Base-by-base conservation (phyloP, 768 basidiomycete genomes). In the Termitomyces heimii region DNA sequence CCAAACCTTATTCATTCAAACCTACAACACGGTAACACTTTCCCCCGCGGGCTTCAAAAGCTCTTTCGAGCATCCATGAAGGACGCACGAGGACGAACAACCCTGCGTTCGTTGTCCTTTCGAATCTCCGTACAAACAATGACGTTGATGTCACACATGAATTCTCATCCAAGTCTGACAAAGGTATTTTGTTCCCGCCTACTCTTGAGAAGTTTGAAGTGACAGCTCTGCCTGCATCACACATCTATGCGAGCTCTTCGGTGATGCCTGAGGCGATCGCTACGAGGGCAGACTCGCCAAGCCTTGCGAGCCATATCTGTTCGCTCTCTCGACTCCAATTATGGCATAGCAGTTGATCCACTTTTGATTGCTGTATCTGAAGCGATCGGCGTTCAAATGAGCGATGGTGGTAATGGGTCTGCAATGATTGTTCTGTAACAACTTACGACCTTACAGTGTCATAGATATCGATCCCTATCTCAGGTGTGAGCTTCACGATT, bases 351-450 rank as follows among this genome's bases (percentile, higher is more conserved):
- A 47, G 45, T 53, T 4, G 57, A 53, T 16, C 37, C 52, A n/a
- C n/a, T 53, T 14, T 53, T 58, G 37, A 48, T 52, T 9, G 50
- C 57, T 22, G 57, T 53, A 12, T 58, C 45, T 39, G 57, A 53
- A 45, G 51, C 53, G 43, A 45, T 57, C 14, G 57, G 57, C 0
- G 57, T 52, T 18, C 32, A 58, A 31, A 58, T 53, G 52, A 53
- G 57, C 31, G 52, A 58, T 48, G 31, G 57, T 26, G 57, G 52
- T n/a, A 58, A 42, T 43, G 57, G 52, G n/a, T 53, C 57, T 39
- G 51, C 56, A 7, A 53, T 57, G 56, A 57, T 53, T 4, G 44
- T 57, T n/a, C 29, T 58, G 18, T 32, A 24, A 47, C 24, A 18
- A 46, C 26, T 13, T 18, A 32, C 22, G 18, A 34, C 5, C 14